Percentiles rank a stretch among this genome's conserved stretches.
Conservation (phyloP, 73 alveolate genomes). For the Halteria grandinella region DNA sequence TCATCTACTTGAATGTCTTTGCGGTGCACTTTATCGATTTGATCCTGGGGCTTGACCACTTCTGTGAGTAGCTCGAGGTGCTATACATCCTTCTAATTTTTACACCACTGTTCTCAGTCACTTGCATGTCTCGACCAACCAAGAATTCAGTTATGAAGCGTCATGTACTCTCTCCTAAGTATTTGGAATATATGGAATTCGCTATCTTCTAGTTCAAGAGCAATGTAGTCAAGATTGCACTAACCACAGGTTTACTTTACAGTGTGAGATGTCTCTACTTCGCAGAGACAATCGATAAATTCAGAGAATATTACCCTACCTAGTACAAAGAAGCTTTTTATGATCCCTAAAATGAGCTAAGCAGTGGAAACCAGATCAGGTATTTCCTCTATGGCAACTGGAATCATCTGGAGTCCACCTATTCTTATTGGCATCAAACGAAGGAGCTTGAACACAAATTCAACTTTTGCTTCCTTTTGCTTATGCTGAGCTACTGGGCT, state of each 20-base stretch:
- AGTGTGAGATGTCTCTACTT: constrained; percentile 15
- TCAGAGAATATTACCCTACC: background rate
- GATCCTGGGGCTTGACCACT: constrained; percentile 14
- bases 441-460: constrained; percentile 36
- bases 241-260: background rate
- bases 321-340: constrained; percentile 29
- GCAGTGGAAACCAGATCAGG: background rate
- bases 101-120: constrained; percentile 26
- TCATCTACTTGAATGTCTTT: constrained; percentile 6
- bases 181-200: constrained; percentile 25
- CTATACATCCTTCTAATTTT: constrained; percentile 11
- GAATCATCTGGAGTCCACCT: background rate
- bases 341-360: background rate
- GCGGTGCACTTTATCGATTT: constrained; percentile 11
- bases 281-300: constrained; percentile 2
- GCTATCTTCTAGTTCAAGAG: background rate
- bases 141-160: constrained; percentile 49
- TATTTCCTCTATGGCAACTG: constrained; percentile 24
- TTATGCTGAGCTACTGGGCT: constrained; percentile 18
- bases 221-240: constrained; percentile 8
- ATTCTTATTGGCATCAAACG: constrained; percentile 19
- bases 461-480: background rate
- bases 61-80: background rate
- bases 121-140: constrained; percentile 51
- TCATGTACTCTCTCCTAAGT: constrained; percentile 45